These are phyloP conservation scores for Candida andamanensis DNA, from an alignment of 805 yeast species.

Conservation along the genomic window DNA sequence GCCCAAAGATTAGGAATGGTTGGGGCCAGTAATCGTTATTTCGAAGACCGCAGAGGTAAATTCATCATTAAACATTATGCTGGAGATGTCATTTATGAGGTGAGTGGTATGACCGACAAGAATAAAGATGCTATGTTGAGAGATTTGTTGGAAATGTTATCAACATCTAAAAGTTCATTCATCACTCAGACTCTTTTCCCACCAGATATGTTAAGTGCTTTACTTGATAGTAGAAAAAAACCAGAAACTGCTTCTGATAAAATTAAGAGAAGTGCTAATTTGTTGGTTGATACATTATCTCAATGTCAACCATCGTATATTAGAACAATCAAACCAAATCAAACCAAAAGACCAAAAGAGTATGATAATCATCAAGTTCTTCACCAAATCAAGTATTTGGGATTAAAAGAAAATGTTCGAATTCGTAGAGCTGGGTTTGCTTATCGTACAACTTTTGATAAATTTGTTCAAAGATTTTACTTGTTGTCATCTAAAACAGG, in stretches of 20 bases:
- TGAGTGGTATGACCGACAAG: slow-evolving; percentile 88
- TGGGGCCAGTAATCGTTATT: slow-evolving; percentile 70
- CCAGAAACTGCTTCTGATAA: slow-evolving; percentile 97
- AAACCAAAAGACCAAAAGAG: slow-evolving; percentile 83
- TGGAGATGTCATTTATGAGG: slow-evolving; percentile 94
- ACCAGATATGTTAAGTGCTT: slow-evolving; percentile 27
- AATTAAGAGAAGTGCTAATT: slow-evolving; percentile 87
- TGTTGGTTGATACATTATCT: slow-evolving; percentile 81
- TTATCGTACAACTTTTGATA: slow-evolving; percentile 92
- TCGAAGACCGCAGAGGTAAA: slow-evolving; percentile 82
- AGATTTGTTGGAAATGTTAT: slow-evolving; percentile 75
- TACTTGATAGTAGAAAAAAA: slow-evolving; percentile 60
- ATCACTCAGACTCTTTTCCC: slow-evolving; percentile 50
- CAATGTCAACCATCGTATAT: slow-evolving; percentile 93
- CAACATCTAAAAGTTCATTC: slow-evolving; percentile 66
- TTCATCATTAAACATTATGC: slow-evolving; percentile 95
- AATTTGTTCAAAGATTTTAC: slow-evolving; percentile 92
- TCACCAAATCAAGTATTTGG: slow-evolving; percentile 93
- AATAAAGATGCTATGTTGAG: slow-evolving; percentile 91
- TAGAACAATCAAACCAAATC: slow-evolving; percentile 96
- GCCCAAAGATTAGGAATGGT: slow-evolving; percentile 87
- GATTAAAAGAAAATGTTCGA: slow-evolving; percentile 93
- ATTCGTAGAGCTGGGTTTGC: slow-evolving; percentile 99
- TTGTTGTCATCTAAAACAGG: slow-evolving; percentile 83
- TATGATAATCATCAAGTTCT: slow-evolving; percentile 85